These are phyloP conservation scores for Mercurialis annua DNA, from an alignment of 345 rosid genomes.

Conservation along the genomic window DNA sequence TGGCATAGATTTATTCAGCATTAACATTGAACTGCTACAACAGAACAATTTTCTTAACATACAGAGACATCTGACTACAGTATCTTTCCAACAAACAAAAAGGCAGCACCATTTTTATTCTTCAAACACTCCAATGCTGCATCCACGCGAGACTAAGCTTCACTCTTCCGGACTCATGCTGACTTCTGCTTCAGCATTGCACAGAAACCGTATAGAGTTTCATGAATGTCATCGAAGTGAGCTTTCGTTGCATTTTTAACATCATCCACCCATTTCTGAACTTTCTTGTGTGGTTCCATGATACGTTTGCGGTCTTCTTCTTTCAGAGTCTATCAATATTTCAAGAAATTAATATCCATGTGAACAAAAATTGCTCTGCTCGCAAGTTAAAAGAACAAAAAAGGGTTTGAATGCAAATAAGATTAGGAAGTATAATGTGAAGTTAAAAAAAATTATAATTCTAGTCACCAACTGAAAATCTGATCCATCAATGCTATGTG, in stretches of 20 bases:
- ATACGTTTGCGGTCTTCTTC: constrained; percentile 51
- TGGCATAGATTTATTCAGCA: not conserved
- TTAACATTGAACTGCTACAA: not conserved
- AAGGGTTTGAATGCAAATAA: too few relatives aligned
- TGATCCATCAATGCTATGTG: too few relatives aligned
- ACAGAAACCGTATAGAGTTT: constrained; percentile 40
- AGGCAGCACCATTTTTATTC: not conserved
- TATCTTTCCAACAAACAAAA: not conserved
- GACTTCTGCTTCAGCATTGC: constrained; percentile 27
- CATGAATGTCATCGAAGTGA: constrained; percentile 70
- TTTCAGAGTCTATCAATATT: constrained; percentile 61
- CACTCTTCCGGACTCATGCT: constrained; percentile 19
- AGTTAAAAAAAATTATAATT: too few relatives aligned
- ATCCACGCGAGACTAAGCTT: constrained; percentile 23
- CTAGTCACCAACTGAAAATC: too few relatives aligned
- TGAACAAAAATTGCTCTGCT: too few relatives aligned
- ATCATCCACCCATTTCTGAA: constrained; percentile 66
- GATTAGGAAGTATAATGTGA: too few relatives aligned
- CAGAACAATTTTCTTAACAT: not conserved
- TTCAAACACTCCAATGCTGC: constrained; percentile 1
- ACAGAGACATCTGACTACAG: not conserved
- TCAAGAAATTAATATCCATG: not conserved
- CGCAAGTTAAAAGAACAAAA: too few relatives aligned
- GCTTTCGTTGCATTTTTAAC: constrained; percentile 59
- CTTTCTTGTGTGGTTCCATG: constrained; percentile 61